Conservation (phyloP, 768 basidiomycete species). For the Mycena amicta region DNA sequence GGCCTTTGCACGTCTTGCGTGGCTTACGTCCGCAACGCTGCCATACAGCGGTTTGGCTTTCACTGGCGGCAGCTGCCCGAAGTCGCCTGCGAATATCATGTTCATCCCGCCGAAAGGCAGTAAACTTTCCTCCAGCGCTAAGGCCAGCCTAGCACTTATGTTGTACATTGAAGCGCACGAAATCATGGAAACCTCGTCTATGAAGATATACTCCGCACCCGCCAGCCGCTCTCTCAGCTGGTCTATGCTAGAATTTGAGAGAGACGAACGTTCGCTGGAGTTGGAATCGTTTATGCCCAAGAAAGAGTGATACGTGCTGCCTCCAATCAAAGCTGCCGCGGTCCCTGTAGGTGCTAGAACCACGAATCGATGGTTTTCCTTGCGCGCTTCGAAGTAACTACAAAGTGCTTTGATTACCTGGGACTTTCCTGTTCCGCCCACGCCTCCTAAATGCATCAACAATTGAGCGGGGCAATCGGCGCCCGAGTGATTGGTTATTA, state of each 20-base stretch:
- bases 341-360: conserved; percentile 29
- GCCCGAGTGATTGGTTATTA: conserved; percentile 29
- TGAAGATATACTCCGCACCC: conserved; percentile 29
- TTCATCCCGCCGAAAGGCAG: conserved; percentile 29
- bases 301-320: conserved; percentile 26
- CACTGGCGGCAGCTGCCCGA: conserved; percentile 30
- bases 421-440: conserved; percentile 5
- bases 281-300: not conserved
- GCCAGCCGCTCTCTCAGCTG: conserved; percentile 1
- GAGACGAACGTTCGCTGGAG: too few species aligned
- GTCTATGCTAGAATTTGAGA: too few species aligned
- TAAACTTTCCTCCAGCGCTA: not conserved
- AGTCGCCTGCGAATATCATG: conserved; percentile 28
- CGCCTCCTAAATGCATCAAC: conserved; percentile 19
- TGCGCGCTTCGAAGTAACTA: conserved; percentile 11
- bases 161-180: conserved; percentile 13
- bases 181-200: conserved; percentile 38
- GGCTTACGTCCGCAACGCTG: conserved; percentile 12
- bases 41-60: conserved; percentile 2
- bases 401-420: conserved; percentile 21
- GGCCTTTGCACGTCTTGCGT: not conserved
- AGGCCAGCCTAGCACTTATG: conserved; percentile 14
- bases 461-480: not conserved
- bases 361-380: conserved; percentile 21
- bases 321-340: conserved; percentile 24